Evolutionary conservation across 352 stramenopile species (phyloP).

Genomic region (Pythium plurisporium): DNA sequence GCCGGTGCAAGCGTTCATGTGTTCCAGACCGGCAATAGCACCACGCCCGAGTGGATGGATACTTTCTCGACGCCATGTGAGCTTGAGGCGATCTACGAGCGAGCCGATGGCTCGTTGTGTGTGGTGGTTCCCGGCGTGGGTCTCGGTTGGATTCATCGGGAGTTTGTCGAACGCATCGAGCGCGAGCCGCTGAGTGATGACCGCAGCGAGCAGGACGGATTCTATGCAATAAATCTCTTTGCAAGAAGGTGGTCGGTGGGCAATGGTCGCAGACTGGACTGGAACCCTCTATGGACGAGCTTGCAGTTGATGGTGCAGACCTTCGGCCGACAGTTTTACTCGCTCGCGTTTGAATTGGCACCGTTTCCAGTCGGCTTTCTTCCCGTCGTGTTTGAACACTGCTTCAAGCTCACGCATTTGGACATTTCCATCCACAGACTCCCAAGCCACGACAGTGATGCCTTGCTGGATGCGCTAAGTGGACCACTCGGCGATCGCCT

Average conservation of each 20-base stretch:
- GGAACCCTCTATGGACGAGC: neutral
- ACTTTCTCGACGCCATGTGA: neutral
- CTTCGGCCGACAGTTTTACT: neutral
- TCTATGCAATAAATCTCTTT: neutral
- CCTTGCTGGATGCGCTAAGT: neutral
- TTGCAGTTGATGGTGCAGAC: neutral
- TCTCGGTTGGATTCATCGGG: neutral
- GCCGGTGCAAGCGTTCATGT: constrained; percentile 1
- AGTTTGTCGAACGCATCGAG: constrained; percentile 1
- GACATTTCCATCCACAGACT: neutral
- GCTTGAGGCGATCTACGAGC: constrained; percentile 15
- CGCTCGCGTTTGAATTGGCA: neutral
- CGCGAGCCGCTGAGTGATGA: neutral
- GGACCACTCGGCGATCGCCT: neutral
- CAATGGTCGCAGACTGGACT: neutral
- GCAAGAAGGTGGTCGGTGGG: neutral
- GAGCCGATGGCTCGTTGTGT: constrained; percentile 6
- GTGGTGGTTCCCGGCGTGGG: constrained; percentile 3
- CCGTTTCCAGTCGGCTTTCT: neutral
- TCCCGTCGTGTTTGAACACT: neutral
- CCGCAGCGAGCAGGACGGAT: neutral
- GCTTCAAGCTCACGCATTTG: neutral
- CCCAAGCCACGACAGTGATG: too few relatives aligned
- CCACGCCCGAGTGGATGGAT: neutral
- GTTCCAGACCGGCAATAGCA: neutral